Evolutionary conservation across 192 early-diverging fungal genomes (phyloP).

Genomic region (Allomyces arbusculus): DNA sequence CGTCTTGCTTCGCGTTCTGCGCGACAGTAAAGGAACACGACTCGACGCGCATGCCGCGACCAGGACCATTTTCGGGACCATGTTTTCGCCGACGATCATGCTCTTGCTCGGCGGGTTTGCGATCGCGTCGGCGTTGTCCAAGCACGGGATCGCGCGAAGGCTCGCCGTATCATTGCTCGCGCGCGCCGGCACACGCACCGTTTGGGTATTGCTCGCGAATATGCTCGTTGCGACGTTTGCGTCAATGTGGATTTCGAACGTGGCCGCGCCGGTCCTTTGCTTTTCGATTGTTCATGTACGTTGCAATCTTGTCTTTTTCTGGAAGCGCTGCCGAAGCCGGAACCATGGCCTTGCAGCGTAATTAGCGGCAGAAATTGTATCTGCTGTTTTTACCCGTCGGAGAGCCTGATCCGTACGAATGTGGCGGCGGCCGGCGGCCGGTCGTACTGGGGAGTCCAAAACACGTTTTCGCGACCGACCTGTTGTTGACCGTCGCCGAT

Average conservation of each 20-base stretch:
- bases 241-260: constrained; percentile 97
- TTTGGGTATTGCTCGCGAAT: constrained; percentile 65
- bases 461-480: not conserved
- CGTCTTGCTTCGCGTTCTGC: constrained; percentile 65
- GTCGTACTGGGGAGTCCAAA: too few species aligned
- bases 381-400: not conserved
- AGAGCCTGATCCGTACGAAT: too few species aligned
- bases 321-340: not conserved
- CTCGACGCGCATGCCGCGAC: constrained; percentile 55
- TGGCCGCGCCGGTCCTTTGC: constrained; percentile 90
- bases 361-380: constrained; percentile 1
- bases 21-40: constrained; percentile 31
- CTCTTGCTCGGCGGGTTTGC: constrained; percentile 84
- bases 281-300: constrained; percentile 68
- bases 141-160: constrained; percentile 82
- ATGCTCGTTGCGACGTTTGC: constrained; percentile 94
- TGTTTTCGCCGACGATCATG: constrained; percentile 96
- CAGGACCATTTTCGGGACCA: constrained; percentile 67
- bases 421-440: too few species aligned
- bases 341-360: not conserved
- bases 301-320: constrained; percentile 1
- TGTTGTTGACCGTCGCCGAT: not conserved
- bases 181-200: constrained; percentile 70
- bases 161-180: constrained; percentile 73
- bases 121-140: constrained; percentile 81